Evolutionary conservation across 2,329 filamentous ascomycete genomes (phyloP).

Genomic region (Aulographum hederae): DNA sequence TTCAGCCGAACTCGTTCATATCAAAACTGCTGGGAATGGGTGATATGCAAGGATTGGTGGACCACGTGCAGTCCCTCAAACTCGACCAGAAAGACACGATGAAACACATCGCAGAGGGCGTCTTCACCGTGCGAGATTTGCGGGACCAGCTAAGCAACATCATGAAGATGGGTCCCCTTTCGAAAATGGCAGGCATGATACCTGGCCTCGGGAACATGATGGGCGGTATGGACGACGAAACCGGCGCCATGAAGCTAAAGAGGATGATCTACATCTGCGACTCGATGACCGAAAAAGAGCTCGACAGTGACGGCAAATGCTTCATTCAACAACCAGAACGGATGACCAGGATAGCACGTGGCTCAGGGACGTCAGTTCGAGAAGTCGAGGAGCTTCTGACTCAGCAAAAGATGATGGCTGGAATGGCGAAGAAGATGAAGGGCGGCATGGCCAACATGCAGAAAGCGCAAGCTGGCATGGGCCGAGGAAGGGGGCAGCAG

Average conservation of each 20-base stretch:
- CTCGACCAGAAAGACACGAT: constrained; percentile 97
- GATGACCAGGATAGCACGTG: constrained; percentile 80
- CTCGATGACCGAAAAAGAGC: constrained; percentile 90
- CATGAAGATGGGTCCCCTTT: constrained; percentile 98
- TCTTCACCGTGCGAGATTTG: constrained; percentile 87
- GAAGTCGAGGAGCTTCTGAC: constrained; percentile 96
- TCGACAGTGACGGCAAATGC: constrained; percentile 88
- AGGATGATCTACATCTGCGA: constrained; percentile 99
- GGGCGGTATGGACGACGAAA: constrained; percentile 91
- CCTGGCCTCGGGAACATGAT: constrained; percentile 88
- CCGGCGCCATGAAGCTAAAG: constrained; percentile 82
- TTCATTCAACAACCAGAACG: constrained; percentile 83
- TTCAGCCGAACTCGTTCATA: constrained; percentile 83
- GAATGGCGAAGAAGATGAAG: constrained; percentile 98
- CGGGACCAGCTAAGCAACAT: constrained; percentile 93
- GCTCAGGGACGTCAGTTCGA: constrained; percentile 74
- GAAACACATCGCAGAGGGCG: constrained; percentile 94
- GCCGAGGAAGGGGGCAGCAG: constrained; percentile 73
- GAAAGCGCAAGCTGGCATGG: constrained; percentile 77
- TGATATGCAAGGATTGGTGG: constrained; percentile 84
- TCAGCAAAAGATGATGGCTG: constrained; percentile 96
- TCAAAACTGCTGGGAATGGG: constrained; percentile 93
- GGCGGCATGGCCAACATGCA: constrained; percentile 98
- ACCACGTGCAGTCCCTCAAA: constrained; percentile 91
- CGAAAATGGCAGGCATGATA: constrained; percentile 98